Evolutionary conservation across 1,284 basidiomycete species (phyloP), one percentile per base, ranked within the genome.

Genomic region (Ustilago trichophora): DNA sequence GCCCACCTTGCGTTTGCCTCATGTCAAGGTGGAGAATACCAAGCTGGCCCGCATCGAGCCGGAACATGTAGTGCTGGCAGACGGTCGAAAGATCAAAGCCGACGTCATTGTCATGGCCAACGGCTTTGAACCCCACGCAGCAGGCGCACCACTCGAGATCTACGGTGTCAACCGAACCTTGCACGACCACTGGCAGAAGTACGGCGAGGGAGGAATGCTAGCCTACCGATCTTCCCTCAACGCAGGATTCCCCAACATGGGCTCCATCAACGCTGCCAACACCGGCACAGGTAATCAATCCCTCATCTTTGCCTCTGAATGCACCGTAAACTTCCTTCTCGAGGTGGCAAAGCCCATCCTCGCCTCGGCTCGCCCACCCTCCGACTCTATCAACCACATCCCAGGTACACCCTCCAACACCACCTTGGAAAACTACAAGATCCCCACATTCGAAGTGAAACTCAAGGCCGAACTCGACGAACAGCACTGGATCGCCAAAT

Each of bases 81-180:
- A 76, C 27, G 78, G 78, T 22, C 44, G 65, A 5, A 50, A 55
- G n/a, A 46, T 80, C 31, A 70, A 76, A 9, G 78, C 78, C 2
- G 78, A 80, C 29, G 76, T 80, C 15, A 79, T 80, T 40, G 64
- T 80, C 10, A 59, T 80, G 59, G 76, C 75, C n/a, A 80, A 75
- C 36, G 78, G 78, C 1, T 80, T 80, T 43, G 51, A 58, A 16
- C 57, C 73, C 8, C 53, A 59, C 22, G 46, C 47, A 9, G 72
- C 68, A 3, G 78, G 77, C 3, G 70, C 69, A 46, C 78, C 77
- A 3, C 68, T 80, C 63, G 49, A 50, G 43, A 44, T 80, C 36
- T 57, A 68, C 40, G 78, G 77, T 16, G 27, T 35, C 3, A 43
- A 64, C 21, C 50, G 62, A 37, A 64, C 60, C n/a, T 29, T 77